These are phyloP conservation scores for Lentinula raphanica DNA, from an alignment of 768 basidiomycete genomes.

Conservation along the genomic window DNA sequence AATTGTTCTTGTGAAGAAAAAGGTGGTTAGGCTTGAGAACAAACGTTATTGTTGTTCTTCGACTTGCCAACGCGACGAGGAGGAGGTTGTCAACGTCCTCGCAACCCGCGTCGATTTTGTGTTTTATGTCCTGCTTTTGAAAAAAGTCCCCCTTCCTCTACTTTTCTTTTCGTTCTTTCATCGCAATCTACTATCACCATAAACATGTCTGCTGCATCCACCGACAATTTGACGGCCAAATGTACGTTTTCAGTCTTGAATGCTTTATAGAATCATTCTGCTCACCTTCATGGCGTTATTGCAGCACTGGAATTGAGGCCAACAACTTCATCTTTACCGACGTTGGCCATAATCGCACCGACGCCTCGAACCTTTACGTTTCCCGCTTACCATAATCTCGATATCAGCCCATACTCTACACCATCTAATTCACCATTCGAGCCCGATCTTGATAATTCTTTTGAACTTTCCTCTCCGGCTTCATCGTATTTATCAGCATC, in stretches of 20 bases:
- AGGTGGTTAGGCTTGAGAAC: slow-evolving; percentile 35
- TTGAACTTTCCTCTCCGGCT: slow-evolving; percentile 34
- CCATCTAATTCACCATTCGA: slow-evolving; percentile 71
- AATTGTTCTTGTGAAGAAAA: slow-evolving; percentile 50
- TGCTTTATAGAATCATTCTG: background rate
- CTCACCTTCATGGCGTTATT: slow-evolving; percentile 1
- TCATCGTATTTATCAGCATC: slow-evolving; percentile 33
- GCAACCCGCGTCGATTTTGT: slow-evolving; percentile 25
- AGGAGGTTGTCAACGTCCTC: slow-evolving; percentile 27
- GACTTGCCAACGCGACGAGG: slow-evolving; percentile 23
- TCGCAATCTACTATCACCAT: slow-evolving; percentile 20
- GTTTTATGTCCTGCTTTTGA: slow-evolving; percentile 17
- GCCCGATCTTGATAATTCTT: slow-evolving; percentile 52
- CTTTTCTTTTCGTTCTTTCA: slow-evolving; percentile 9
- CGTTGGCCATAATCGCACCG: slow-evolving; percentile 59
- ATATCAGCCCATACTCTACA: slow-evolving; percentile 66
- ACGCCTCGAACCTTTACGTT: slow-evolving; percentile 70
- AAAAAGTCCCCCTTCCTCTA: slow-evolving; percentile 19
- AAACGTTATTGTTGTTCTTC: slow-evolving; percentile 29
- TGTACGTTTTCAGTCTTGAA: slow-evolving; percentile 28
- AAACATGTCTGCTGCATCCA: slow-evolving; percentile 75
- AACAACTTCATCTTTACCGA: slow-evolving; percentile 36
- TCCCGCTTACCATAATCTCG: slow-evolving; percentile 53
- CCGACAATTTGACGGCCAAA: slow-evolving; percentile 61
- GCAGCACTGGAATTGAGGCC: slow-evolving; percentile 71